These are phyloP conservation scores for Pleurostoma richardsiae DNA, from an alignment of 2,329 filamentous ascomycete genomes.

Conservation along the genomic window DNA sequence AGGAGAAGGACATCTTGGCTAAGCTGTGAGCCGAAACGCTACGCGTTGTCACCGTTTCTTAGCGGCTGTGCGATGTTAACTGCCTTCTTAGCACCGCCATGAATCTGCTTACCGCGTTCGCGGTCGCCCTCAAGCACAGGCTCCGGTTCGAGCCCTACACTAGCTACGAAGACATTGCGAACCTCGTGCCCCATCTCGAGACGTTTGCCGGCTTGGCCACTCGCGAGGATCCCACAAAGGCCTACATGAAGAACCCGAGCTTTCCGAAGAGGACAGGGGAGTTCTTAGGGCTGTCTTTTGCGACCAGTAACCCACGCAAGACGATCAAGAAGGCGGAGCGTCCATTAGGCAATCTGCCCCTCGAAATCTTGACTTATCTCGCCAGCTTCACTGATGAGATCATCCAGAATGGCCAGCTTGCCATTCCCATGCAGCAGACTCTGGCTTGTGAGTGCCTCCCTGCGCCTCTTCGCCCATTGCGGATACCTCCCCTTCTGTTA, in stretches of 20 bases:
- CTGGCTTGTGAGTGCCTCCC: constrained; percentile 34
- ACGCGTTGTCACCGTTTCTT: background rate
- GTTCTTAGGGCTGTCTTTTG: constrained; percentile 64
- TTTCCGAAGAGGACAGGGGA: constrained; percentile 52
- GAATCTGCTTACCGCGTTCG: constrained; percentile 65
- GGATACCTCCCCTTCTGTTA: no score
- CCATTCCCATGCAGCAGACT: constrained; percentile 44
- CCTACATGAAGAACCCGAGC: constrained; percentile 20
- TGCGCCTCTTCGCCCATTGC: background rate
- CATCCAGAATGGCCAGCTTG: constrained; percentile 42
- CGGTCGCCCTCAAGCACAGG: constrained; percentile 65
- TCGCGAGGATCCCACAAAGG: constrained; percentile 27
- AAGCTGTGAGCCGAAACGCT: constrained; percentile 42
- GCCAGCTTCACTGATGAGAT: constrained; percentile 55
- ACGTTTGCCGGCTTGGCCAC: constrained; percentile 54
- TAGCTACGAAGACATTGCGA: constrained; percentile 61
- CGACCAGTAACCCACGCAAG: constrained; percentile 65
- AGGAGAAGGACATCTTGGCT: constrained; percentile 58
- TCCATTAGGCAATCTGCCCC: constrained; percentile 66
- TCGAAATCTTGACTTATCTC: constrained; percentile 66
- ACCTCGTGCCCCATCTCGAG: constrained; percentile 58
- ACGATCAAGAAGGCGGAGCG: constrained; percentile 60
- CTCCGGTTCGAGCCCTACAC: constrained; percentile 70
- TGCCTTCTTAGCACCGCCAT: constrained; percentile 42
- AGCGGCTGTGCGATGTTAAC: constrained; percentile 1